Percentiles rank a stretch among this genome's conserved stretches.
Evolutionary conservation across 2,329 filamentous ascomycete species (phyloP).

Genomic region (Massarina eburnea): DNA sequence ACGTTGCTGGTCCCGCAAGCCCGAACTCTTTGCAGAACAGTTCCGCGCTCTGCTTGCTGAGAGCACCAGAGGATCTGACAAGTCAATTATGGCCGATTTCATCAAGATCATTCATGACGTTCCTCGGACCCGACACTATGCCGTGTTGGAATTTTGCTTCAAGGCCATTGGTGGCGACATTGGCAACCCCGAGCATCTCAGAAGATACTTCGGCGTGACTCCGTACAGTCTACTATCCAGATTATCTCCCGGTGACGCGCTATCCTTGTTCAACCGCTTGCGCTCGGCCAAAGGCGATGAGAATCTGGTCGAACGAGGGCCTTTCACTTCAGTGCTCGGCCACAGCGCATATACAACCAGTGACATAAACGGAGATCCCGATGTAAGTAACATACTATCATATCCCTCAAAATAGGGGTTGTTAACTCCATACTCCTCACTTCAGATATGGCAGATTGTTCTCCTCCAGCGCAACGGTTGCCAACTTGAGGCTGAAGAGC

Average conservation of each 20-base stretch:
- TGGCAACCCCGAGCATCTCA: slow-evolving; percentile 18
- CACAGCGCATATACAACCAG: background rate
- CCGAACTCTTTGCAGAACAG: slow-evolving; percentile 20
- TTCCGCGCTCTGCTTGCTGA: slow-evolving; percentile 10
- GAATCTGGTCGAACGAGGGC: slow-evolving; percentile 10
- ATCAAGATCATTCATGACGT: slow-evolving; percentile 5
- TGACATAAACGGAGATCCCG: slow-evolving; percentile 12
- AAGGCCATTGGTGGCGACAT: slow-evolving; percentile 16
- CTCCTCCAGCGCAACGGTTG: slow-evolving; percentile 12
- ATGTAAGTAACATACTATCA: too few species aligned
- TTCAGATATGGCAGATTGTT: slow-evolving; percentile 16
- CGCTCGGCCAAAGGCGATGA: slow-evolving; percentile 19
- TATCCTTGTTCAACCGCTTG: slow-evolving; percentile 23
- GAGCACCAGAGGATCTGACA: background rate
- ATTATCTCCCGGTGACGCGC: slow-evolving; percentile 15
- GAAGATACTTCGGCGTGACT: slow-evolving; percentile 7
- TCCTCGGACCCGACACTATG: slow-evolving; percentile 14
- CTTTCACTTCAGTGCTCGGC: slow-evolving; percentile 4
- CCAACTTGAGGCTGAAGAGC: slow-evolving; percentile 10
- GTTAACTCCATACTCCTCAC: too few species aligned
- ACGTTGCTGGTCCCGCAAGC: slow-evolving; percentile 25
- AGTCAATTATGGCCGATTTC: background rate
- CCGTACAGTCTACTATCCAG: slow-evolving; percentile 8
- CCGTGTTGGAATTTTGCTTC: slow-evolving; percentile 21
- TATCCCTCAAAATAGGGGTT: too few species aligned